A percentile compares a stretch with the other conserved stretches of the same genome.
These are phyloP conservation scores for Kluyveromyces siamensis DNA, from an alignment of 805 yeast species.

Conservation along the genomic window DNA sequence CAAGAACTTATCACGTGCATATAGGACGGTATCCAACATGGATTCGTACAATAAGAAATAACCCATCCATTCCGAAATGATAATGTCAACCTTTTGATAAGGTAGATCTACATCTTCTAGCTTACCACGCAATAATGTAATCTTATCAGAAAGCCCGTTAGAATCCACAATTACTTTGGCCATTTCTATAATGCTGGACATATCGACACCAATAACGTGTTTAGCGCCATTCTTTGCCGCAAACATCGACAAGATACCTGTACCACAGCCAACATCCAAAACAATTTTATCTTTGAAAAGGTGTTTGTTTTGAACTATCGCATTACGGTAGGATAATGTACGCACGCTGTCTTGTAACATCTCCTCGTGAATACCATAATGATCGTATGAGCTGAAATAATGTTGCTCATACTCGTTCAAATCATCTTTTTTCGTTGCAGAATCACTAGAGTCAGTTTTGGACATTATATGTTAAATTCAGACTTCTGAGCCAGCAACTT, in stretches of 20 bases:
- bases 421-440: slow-evolving; percentile 60
- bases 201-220: slow-evolving; percentile 94
- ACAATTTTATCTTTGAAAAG: slow-evolving; percentile 90
- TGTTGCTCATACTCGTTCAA: slow-evolving; percentile 78
- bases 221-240: slow-evolving; percentile 99
- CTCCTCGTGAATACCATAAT: slow-evolving; percentile 96
- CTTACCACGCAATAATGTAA: slow-evolving; percentile 85
- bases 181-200: slow-evolving; percentile 93
- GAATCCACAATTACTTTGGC: slow-evolving; percentile 80
- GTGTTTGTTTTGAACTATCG: slow-evolving; percentile 82
- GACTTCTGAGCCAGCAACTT: background rate
- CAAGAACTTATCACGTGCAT: slow-evolving; percentile 86
- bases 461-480: slow-evolving; percentile 9
- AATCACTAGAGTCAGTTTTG: slow-evolving; percentile 24
- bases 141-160: slow-evolving; percentile 79
- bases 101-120: slow-evolving; percentile 89
- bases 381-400: slow-evolving; percentile 92
- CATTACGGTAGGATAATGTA: slow-evolving; percentile 84
- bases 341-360: slow-evolving; percentile 95
- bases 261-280: slow-evolving; percentile 97
- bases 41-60: slow-evolving; percentile 92
- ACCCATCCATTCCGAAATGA: slow-evolving; percentile 99
- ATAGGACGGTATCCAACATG: slow-evolving; percentile 92
- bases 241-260: slow-evolving; percentile 95
- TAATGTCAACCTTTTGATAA: slow-evolving; percentile 82